Conservation (phyloP, 768 basidiomycete genomes). For the Russula sp. region DNA sequence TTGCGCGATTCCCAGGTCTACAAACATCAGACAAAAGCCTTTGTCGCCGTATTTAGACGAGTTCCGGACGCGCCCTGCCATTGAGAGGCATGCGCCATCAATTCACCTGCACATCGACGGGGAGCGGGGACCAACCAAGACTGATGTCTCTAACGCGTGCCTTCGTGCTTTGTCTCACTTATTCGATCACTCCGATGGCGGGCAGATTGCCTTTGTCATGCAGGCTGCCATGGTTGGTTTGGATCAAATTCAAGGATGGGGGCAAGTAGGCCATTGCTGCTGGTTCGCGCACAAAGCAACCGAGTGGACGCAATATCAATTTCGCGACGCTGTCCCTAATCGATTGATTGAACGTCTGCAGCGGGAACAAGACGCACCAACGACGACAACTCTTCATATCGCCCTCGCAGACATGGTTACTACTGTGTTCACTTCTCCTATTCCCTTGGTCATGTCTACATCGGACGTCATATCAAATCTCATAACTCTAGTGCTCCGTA, state of each 20-base stretch:
- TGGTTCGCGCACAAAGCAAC: conserved; percentile 76
- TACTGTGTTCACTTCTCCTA: conserved; percentile 74
- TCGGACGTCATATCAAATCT: conserved; percentile 83
- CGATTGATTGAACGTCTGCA: conserved; percentile 74
- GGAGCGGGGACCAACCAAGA: conserved; percentile 70
- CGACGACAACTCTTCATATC: conserved; percentile 46
- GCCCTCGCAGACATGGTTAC: conserved; percentile 75
- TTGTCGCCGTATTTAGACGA: conserved; percentile 77
- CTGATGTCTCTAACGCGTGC: conserved; percentile 69
- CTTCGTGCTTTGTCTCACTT: conserved; percentile 68
- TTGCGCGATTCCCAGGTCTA: conserved; percentile 39
- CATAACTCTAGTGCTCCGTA: conserved; percentile 64
- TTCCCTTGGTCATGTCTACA: conserved; percentile 84
- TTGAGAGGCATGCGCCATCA: conserved; percentile 81
- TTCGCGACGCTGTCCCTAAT: conserved; percentile 85
- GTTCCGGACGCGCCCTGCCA: conserved; percentile 71
- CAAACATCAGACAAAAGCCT: conserved; percentile 59
- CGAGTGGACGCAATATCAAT: conserved; percentile 92
- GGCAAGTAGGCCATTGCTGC: conserved; percentile 59
- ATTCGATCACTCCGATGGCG: conserved; percentile 67
- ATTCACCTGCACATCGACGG: conserved; percentile 87
- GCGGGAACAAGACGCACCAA: conserved; percentile 49
- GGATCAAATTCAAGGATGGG: conserved; percentile 59
- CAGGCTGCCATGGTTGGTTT: conserved; percentile 68
- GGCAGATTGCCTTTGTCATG: conserved; percentile 67